These are phyloP conservation scores for Lupinus albus DNA, from an alignment of 306 rosid genomes.

Conservation along the genomic window DNA sequence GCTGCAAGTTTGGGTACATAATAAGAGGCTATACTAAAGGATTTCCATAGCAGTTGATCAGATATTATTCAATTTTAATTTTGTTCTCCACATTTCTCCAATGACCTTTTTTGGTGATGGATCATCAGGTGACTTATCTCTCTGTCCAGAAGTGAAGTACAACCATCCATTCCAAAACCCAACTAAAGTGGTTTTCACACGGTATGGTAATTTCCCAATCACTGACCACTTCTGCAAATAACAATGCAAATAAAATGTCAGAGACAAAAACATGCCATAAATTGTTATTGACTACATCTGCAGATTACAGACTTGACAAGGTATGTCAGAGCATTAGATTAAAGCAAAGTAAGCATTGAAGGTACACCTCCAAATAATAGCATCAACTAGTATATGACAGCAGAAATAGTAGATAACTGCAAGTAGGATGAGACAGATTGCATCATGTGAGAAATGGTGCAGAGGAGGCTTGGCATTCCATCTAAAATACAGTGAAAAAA, in stretches of 20 bases:
- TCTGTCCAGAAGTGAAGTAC: constrained; percentile 92
- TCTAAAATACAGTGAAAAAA: neutral
- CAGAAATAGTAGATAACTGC: neutral
- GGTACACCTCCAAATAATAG: neutral
- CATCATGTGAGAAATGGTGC: constrained; percentile 5
- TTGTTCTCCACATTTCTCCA: constrained; percentile 85
- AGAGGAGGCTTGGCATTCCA: constrained; percentile 10
- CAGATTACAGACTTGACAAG: constrained; percentile 13
- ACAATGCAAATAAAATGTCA: constrained; percentile 35
- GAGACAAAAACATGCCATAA: neutral
- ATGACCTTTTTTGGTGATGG: constrained; percentile 85
- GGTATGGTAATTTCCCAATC: constrained; percentile 80
- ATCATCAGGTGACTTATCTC: constrained; percentile 83
- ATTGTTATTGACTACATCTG: neutral
- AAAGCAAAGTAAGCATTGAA: constrained; percentile 17
- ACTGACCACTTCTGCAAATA: constrained; percentile 83
- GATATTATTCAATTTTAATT: constrained; percentile 51
- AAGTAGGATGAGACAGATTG: neutral
- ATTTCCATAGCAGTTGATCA: constrained; percentile 45
- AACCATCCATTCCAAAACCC: constrained; percentile 91
- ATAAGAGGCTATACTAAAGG: constrained; percentile 9
- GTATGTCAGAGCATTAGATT: constrained; percentile 17
- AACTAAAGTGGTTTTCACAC: constrained; percentile 84
- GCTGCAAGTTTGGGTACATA: constrained; percentile 26
- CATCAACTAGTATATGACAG: constrained; percentile 7